phyloP scores from a whole-genome alignment of 192 early-diverging fungal species.

The Gonapodya prolifera region DNA sequence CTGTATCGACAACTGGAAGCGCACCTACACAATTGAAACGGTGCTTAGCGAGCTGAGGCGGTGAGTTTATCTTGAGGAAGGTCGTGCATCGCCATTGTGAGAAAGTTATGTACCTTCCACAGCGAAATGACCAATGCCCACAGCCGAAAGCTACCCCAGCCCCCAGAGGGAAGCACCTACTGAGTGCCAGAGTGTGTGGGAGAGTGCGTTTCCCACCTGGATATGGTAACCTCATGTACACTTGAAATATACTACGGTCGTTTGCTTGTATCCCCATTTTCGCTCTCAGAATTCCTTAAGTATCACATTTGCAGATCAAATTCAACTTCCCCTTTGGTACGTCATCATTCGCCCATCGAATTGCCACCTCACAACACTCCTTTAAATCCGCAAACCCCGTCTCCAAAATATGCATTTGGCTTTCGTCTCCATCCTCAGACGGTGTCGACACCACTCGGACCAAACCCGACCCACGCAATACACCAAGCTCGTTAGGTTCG shows the following conservation, averaged over 20 bases:
- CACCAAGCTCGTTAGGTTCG: neutral
- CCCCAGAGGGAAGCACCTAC: constrained; percentile 63
- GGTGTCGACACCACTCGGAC: neutral
- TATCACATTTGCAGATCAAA: neutral
- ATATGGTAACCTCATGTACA: neutral
- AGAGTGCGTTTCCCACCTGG: neutral
- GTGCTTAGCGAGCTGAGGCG: constrained; percentile 69
- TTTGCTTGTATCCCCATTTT: too few relatives aligned
- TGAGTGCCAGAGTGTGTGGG: constrained; percentile 8
- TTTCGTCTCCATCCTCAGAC: neutral
- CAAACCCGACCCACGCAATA: neutral
- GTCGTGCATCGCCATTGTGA: neutral
- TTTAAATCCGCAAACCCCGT: neutral
- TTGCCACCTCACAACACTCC: neutral
- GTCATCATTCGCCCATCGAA: neutral
- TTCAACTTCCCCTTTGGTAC: neutral
- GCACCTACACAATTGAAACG: constrained; percentile 60
- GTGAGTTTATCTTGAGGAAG: constrained; percentile 39
- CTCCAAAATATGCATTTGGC: neutral
- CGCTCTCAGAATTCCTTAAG: too few relatives aligned
- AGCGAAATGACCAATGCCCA: constrained; percentile 78
- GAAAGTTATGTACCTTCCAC: neutral
- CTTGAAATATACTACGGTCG: neutral
- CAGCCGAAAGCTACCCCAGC: constrained; percentile 80
- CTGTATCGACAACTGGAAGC: constrained; percentile 77